Conservation (phyloP, 2,329 filamentous ascomycete genomes). For the Teratosphaeria gauchensis region DNA sequence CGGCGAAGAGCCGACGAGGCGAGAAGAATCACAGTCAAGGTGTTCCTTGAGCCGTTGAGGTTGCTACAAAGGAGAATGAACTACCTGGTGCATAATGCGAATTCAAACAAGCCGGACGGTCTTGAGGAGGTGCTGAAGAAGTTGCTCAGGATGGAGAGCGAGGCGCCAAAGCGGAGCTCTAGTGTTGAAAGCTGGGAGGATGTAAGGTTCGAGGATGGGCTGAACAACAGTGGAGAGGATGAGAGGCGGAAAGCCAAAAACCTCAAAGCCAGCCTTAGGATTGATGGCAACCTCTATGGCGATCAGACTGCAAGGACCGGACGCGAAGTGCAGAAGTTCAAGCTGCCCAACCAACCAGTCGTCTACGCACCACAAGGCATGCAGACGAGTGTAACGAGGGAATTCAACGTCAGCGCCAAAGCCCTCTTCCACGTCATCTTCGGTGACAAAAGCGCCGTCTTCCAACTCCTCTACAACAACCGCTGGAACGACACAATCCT, state of each 20-base stretch:
- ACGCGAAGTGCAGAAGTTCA: conserved; percentile 58
- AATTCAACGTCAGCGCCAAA: conserved; percentile 87
- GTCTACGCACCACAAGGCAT: conserved; percentile 77
- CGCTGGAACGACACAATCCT: conserved; percentile 66
- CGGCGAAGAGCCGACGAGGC: conserved; percentile 53
- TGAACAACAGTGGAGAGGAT: background rate
- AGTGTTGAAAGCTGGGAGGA: conserved; percentile 87
- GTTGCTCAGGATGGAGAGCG: conserved; percentile 64
- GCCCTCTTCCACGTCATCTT: conserved; percentile 93
- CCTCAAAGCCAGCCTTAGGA: conserved; percentile 48
- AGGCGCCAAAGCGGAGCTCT: conserved; percentile 51
- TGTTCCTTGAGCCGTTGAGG: conserved; percentile 78
- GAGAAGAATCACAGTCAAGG: conserved; percentile 75
- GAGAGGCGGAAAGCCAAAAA: conserved; percentile 34
- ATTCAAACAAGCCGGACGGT: conserved; percentile 58
- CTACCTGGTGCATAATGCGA: conserved; percentile 70
- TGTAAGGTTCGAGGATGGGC: conserved; percentile 39
- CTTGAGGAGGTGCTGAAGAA: conserved; percentile 61
- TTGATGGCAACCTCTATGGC: conserved; percentile 52
- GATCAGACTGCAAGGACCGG: conserved; percentile 29
- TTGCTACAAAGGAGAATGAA: conserved; percentile 78
- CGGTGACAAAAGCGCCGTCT: conserved; percentile 90
- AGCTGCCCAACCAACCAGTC: conserved; percentile 70
- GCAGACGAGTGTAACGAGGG: conserved; percentile 59
- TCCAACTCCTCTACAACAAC: conserved; percentile 82